Percentiles rank a stretch among this genome's conserved stretches.
phyloP scores from a whole-genome alignment of 2,329 filamentous ascomycete genomes.

The Sarocladium kiliense region DNA sequence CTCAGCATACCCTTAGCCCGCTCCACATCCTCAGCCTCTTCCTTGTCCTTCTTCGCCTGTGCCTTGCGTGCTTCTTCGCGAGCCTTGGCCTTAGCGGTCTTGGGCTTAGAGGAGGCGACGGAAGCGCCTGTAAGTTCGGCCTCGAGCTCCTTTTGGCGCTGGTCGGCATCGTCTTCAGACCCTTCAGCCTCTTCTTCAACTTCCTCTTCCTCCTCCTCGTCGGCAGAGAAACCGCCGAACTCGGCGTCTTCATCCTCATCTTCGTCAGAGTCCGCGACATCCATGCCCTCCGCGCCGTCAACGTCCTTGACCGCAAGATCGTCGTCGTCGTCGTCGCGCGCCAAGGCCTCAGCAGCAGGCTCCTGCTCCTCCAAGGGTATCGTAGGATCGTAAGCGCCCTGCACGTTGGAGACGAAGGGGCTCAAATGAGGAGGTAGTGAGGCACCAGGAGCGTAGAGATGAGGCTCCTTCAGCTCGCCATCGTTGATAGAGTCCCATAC shows the following conservation, averaged over 20 bases:
- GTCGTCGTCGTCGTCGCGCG: conserved; percentile 54
- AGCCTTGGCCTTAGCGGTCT: conserved; percentile 51
- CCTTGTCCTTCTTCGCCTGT: conserved; percentile 63
- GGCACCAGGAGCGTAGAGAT: conserved; percentile 85
- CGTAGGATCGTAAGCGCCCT: conserved; percentile 88
- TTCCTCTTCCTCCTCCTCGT: conserved; percentile 33
- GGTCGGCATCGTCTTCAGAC: conserved; percentile 58
- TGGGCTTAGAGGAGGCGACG: conserved; percentile 41
- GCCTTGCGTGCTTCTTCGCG: conserved; percentile 68
- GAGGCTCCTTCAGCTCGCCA: conserved; percentile 78
- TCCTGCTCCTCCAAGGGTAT: conserved; percentile 82
- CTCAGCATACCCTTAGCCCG: conserved; percentile 97
- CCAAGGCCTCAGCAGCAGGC: conserved; percentile 76
- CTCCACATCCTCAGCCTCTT: conserved; percentile 83
- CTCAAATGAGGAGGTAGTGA: conserved; percentile 90
- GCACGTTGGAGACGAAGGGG: conserved; percentile 85
- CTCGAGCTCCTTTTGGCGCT: conserved; percentile 85
- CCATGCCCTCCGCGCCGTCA: conserved; percentile 43
- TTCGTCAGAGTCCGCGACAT: conserved; percentile 42
- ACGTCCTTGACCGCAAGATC: conserved; percentile 25
- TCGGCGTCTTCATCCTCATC: conserved; percentile 41
- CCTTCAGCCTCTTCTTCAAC: conserved; percentile 34
- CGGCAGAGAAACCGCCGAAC: conserved; percentile 42
- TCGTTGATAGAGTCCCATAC: conserved; percentile 97
- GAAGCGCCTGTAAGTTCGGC: conserved; percentile 76